phyloP scores from a whole-genome alignment of 2,329 filamentous ascomycete genomes.

The Elsinoe arachidis region DNA sequence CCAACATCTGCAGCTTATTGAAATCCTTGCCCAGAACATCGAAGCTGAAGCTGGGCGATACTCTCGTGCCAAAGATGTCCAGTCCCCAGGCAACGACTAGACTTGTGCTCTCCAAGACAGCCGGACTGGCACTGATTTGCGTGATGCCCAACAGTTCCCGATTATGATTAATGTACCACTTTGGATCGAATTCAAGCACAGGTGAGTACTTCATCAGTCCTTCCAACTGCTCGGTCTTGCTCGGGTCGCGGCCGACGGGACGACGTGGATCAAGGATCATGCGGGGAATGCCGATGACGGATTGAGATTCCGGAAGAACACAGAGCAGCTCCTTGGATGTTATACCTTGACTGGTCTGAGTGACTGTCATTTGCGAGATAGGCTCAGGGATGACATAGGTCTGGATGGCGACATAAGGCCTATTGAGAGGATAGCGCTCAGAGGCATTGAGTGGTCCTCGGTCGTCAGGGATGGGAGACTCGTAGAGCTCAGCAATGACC shows the following conservation, averaged over 20 bases:
- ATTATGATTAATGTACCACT: constrained; percentile 69
- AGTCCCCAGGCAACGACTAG: constrained; percentile 80
- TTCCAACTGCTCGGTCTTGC: constrained; percentile 69
- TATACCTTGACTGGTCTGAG: constrained; percentile 86
- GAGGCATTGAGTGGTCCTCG: constrained; percentile 66
- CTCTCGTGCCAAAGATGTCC: constrained; percentile 78
- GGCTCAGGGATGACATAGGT: constrained; percentile 71
- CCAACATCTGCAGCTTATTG: constrained; percentile 76
- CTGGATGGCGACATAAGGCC: constrained; percentile 71
- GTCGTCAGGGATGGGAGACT: constrained; percentile 74
- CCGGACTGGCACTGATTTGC: constrained; percentile 64
- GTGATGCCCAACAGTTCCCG: constrained; percentile 71
- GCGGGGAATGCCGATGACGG: constrained; percentile 72
- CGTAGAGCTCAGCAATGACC: constrained; percentile 79
- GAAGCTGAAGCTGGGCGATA: constrained; percentile 82
- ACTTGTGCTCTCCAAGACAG: constrained; percentile 83
- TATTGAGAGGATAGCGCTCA: constrained; percentile 41
- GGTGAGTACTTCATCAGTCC: constrained; percentile 70
- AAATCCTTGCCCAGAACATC: constrained; percentile 91
- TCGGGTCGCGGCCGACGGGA: constrained; percentile 76
- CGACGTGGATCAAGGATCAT: constrained; percentile 75
- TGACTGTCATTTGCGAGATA: constrained; percentile 73
- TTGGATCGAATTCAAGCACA: constrained; percentile 72
- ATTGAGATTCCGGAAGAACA: constrained; percentile 62
- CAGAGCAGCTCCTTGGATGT: constrained; percentile 73